phyloP scores from a whole-genome alignment of 306 rosid genomes.

The Elaeagnus macrophylla region DNA sequence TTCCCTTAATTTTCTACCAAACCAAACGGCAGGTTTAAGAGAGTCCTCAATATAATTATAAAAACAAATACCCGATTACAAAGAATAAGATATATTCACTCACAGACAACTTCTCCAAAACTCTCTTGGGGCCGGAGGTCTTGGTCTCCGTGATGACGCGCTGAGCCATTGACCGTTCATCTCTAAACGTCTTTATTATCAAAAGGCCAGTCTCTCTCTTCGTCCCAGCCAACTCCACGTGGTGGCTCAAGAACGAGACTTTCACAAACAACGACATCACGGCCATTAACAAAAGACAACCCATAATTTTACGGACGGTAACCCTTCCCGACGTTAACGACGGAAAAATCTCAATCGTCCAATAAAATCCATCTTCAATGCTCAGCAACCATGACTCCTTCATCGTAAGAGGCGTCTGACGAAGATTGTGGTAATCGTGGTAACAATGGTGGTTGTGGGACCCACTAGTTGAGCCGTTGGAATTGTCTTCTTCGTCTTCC shows the following conservation, averaged over 20 bases:
- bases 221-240: conserved; percentile 36
- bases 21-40: conserved; percentile 3
- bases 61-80: neutral
- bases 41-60: neutral
- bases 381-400: conserved; percentile 37
- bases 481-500: conserved; percentile 24
- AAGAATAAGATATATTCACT: conserved; percentile 18
- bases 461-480: conserved; percentile 23
- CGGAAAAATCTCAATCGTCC: conserved; percentile 34
- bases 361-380: conserved; percentile 30
- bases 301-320: conserved; percentile 49
- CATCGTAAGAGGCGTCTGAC: too few relatives aligned
- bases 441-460: conserved; percentile 25
- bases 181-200: conserved; percentile 48
- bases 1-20: conserved; percentile 3
- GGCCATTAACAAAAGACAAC: conserved; percentile 33
- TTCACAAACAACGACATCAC: conserved; percentile 55
- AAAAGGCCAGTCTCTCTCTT: conserved; percentile 47
- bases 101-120: conserved; percentile 58
- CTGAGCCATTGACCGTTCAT: conserved; percentile 67
- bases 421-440: conserved; percentile 22
- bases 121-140: conserved; percentile 57
- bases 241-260: conserved; percentile 33
- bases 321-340: conserved; percentile 36
- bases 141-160: conserved; percentile 40